Conservation (phyloP, 768 basidiomycete species). For the Mycena filopes region DNA sequence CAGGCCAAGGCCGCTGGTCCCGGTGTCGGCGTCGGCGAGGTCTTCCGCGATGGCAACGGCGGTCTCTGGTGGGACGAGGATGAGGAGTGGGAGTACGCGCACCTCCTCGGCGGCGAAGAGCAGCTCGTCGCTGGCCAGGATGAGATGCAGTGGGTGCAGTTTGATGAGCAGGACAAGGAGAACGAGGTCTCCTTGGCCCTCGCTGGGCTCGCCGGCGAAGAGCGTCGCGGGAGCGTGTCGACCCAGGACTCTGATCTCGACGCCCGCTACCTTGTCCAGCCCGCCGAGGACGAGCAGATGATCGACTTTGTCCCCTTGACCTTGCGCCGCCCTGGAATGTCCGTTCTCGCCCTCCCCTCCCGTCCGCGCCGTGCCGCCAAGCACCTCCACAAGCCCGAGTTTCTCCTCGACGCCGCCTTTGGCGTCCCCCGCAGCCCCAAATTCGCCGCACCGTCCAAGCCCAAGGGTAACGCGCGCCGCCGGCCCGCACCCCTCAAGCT, state of each 20-base stretch:
- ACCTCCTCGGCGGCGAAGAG: constrained; percentile 59
- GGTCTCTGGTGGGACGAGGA: constrained; percentile 79
- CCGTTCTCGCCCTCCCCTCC: constrained; percentile 44
- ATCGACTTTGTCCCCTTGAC: constrained; percentile 45
- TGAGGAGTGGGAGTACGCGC: constrained; percentile 76
- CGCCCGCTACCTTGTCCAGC: constrained; percentile 58
- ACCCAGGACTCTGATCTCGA: constrained; percentile 67
- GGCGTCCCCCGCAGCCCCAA: constrained; percentile 12
- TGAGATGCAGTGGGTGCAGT: constrained; percentile 57
- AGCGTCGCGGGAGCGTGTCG: constrained; percentile 58
- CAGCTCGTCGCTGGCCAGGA: constrained; percentile 39
- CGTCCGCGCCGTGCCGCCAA: constrained; percentile 26
- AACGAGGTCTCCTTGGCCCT: constrained; percentile 25
- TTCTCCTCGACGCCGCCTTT: constrained; percentile 22
- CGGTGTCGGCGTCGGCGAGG: constrained; percentile 54
- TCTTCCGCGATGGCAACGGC: constrained; percentile 70
- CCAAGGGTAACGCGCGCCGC: constrained; percentile 46
- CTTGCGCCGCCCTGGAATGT: constrained; percentile 43
- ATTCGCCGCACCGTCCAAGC: constrained; percentile 20
- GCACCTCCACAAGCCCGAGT: constrained; percentile 31
- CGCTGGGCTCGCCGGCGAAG: constrained; percentile 36
- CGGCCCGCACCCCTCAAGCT: constrained; percentile 57
- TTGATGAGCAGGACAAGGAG: constrained; percentile 44
- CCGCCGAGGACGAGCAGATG: constrained; percentile 48
- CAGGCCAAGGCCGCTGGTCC: constrained; percentile 58